phyloP scores from a whole-genome alignment of 371 early-diverging fungal genomes.

The Paraphysoderma sedebokerense region DNA sequence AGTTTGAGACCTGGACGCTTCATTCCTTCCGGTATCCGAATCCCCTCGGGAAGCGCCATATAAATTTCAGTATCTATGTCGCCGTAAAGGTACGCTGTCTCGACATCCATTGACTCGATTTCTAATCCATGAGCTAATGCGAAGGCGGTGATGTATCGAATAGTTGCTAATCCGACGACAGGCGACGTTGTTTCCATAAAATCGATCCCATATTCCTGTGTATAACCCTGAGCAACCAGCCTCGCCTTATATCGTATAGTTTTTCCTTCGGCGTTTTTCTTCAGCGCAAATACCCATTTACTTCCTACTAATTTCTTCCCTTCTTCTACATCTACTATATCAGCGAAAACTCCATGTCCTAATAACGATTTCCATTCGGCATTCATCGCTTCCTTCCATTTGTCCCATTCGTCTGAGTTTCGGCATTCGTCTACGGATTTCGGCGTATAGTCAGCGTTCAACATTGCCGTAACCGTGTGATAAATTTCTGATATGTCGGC shows the following conservation, averaged over 20 bases:
- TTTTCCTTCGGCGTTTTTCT: constrained; percentile 5
- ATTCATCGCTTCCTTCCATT: no score
- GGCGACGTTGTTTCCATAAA: constrained; percentile 16
- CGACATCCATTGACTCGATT: constrained; percentile 12
- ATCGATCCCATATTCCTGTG: constrained; percentile 12
- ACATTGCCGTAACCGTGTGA: no score
- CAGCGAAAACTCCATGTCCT: no score
- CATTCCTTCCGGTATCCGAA: neutral
- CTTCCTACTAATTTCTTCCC: constrained; percentile 1
- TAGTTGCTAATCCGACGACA: constrained; percentile 9
- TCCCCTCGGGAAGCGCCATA: constrained; percentile 11
- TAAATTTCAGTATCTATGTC: constrained; percentile 13
- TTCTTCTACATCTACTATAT: no score
- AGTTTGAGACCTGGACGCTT: neutral
- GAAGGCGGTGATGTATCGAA: constrained; percentile 9
- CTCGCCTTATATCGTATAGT: constrained; percentile 13
- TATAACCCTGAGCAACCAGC: constrained; percentile 16
- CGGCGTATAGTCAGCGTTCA: no score
- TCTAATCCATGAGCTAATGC: constrained; percentile 4
- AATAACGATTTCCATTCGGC: no score
- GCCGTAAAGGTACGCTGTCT: constrained; percentile 15
- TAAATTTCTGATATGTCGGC: no score
- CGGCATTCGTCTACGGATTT: no score
- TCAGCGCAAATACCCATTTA: constrained; percentile 13
- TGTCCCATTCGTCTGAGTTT: no score